Conservation (phyloP, 768 basidiomycete species). For the Boletus eberwhitei region DNA sequence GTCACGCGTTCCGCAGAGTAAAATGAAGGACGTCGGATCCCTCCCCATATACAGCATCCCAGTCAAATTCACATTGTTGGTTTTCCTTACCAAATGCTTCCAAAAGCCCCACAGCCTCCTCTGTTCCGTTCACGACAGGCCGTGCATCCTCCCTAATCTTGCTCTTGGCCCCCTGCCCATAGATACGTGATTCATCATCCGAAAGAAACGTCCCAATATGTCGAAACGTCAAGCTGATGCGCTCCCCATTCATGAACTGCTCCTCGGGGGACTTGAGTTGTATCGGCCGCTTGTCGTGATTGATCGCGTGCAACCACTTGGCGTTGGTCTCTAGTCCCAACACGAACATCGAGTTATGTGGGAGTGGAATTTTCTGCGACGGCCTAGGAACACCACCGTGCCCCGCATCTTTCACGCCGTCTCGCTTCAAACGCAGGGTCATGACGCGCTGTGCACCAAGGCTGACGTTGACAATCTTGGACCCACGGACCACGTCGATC, state of each 20-base stretch:
- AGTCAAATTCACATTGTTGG: slow-evolving; percentile 64
- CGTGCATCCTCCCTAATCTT: slow-evolving; percentile 56
- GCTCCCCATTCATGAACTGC: slow-evolving; percentile 50
- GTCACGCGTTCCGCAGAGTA: slow-evolving; percentile 21
- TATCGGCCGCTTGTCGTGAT: slow-evolving; percentile 67
- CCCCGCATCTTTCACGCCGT: slow-evolving; percentile 27
- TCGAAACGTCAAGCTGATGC: slow-evolving; percentile 80
- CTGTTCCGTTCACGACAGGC: slow-evolving; percentile 49
- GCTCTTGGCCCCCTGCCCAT: slow-evolving; percentile 67
- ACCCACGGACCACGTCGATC: slow-evolving; percentile 71
- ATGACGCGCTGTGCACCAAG: slow-evolving; percentile 75
- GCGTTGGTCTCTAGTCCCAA: slow-evolving; percentile 71
- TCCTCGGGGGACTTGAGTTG: slow-evolving; percentile 54
- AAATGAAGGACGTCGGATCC: slow-evolving; percentile 73
- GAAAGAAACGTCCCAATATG: slow-evolving; percentile 74
- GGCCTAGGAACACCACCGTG: slow-evolving; percentile 31
- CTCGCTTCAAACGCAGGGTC: slow-evolving; percentile 68
- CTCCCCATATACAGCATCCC: slow-evolving; percentile 60
- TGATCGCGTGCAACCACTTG: slow-evolving; percentile 74
- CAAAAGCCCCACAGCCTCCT: slow-evolving; percentile 49
- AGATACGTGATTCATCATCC: slow-evolving; percentile 50
- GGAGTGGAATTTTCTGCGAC: slow-evolving; percentile 66
- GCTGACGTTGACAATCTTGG: slow-evolving; percentile 77
- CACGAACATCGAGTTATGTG: slow-evolving; percentile 82
- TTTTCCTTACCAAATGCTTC: slow-evolving; percentile 74